These are phyloP conservation scores for Hortiboletus rubellus DNA, from an alignment of 1,284 basidiomycete species.

Conservation along the genomic window DNA sequence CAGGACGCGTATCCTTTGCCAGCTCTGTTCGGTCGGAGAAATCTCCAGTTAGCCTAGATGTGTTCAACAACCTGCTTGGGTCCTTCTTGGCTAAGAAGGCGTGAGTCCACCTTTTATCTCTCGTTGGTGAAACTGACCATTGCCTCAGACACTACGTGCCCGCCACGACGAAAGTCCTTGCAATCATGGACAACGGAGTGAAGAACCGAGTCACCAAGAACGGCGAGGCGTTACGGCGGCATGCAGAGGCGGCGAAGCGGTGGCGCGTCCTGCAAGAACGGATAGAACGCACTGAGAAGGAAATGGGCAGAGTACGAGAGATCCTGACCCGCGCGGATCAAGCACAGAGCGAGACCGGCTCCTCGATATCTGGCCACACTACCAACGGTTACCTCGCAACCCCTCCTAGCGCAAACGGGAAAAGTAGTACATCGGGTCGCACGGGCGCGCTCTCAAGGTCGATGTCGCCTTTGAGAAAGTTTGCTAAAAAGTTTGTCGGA, in stretches of 20 bases:
- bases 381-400: conserved; percentile 63
- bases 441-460: conserved; percentile 63
- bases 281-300: conserved; percentile 74
- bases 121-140: conserved; percentile 12
- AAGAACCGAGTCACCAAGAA: conserved; percentile 91
- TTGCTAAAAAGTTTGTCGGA: conserved; percentile 66
- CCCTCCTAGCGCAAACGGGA: conserved; percentile 52
- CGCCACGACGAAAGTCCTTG: conserved; percentile 88
- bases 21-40: conserved; percentile 54
- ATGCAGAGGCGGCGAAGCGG: conserved; percentile 80
- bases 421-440: conserved; percentile 48
- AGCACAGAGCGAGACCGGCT: conserved; percentile 63
- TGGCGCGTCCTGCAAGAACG: conserved; percentile 80
- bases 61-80: conserved; percentile 62
- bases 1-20: conserved; percentile 45
- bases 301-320: conserved; percentile 74
- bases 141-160: conserved; percentile 80
- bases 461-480: conserved; percentile 74
- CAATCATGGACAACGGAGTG: conserved; percentile 90
- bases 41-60: conserved; percentile 54
- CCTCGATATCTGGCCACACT: conserved; percentile 59
- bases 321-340: conserved; percentile 55
- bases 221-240: conserved; percentile 86
- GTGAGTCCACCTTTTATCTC: conserved; percentile 42
- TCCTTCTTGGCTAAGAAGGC: conserved; percentile 86